Evolutionary conservation across 345 rosid species (phyloP), one percentile per base, ranked within the genome.

Genomic region (Raphanus sativus): DNA sequence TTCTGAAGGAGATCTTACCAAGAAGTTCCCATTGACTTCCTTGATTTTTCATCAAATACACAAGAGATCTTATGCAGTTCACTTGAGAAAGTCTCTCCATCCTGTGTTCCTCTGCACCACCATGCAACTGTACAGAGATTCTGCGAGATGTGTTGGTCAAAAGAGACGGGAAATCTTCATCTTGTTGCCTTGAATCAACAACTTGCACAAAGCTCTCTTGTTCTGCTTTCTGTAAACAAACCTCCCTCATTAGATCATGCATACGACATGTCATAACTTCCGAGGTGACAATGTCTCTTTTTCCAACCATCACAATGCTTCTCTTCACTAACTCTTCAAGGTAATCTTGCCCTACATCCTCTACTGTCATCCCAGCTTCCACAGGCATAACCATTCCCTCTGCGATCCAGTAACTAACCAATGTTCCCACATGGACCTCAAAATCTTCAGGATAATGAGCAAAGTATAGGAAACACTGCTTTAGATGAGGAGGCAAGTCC

Each of bases 361-460:
- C 85, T 11, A 80, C 24, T 1, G 66, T 25, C 50, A 2, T 78
- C 34, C 42, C 80, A 62, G 75, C 13, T 0, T 68, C 78, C 38
- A 28, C 24, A n/a, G 62, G 61, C 8, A 75, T 24, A 30, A 86
- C 69, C 29, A 87, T 28, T 45, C 88, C 91, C 61, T 84, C 84
- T 2, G 86, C 86, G 40, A 84, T 73, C 86, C 86, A 88, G 66
- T 85, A 77, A 33, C 66, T 71, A 65, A 86, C 67, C 54, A 88
- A 26, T 45, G 78, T 85, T 30, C 72, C 83, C 0, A 62, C 68
- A 3, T 83, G 79, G 73, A 88, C 86, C 6, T 80, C 81, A 9
- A 6, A 77, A 65, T 83, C 76, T 77, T 77, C 81, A 33, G 77
- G 81, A 56, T 70, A 77, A 25, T 77, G 77, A 13, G 76, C 73